These are phyloP conservation scores for Elsinoe australis DNA, from an alignment of 2,329 filamentous ascomycete species.

Conservation along the genomic window DNA sequence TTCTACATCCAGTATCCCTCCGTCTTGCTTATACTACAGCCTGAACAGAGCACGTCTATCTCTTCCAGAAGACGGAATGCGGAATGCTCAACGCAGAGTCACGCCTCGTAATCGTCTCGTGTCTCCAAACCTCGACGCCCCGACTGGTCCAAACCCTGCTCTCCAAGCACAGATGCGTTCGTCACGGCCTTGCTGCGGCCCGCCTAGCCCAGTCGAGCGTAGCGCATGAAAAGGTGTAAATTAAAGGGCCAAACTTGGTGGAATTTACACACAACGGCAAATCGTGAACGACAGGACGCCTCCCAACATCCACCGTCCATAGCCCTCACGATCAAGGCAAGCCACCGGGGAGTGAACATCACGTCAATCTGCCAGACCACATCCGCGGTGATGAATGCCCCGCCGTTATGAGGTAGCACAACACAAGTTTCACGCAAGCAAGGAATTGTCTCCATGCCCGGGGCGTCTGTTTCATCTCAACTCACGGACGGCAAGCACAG, in stretches of 20 bases:
- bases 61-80: too few species aligned
- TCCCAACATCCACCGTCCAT: not conserved
- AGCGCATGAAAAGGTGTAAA: constrained; percentile 6
- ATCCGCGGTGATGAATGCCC: too few species aligned
- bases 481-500: too few species aligned
- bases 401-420: too few species aligned
- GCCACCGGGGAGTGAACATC: too few species aligned
- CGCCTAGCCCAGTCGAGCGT: not conserved
- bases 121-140: not conserved
- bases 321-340: not conserved
- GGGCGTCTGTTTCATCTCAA: too few species aligned
- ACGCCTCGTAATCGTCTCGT: constrained; percentile 10
- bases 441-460: too few species aligned
- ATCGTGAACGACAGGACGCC: not conserved
- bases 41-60: too few species aligned
- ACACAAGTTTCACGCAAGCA: too few species aligned
- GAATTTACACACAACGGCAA: not conserved
- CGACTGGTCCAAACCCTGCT: constrained; percentile 3
- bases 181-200: not conserved
- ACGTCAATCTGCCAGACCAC: too few species aligned
- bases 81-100: too few species aligned
- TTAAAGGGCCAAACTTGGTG: constrained; percentile 13
- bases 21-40: too few species aligned
- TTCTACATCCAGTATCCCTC: constrained; percentile 10
- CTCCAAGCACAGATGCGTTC: not conserved